Evolutionary conservation across 306 rosid species (phyloP).

Genomic region (Ormosia emarginata): DNA sequence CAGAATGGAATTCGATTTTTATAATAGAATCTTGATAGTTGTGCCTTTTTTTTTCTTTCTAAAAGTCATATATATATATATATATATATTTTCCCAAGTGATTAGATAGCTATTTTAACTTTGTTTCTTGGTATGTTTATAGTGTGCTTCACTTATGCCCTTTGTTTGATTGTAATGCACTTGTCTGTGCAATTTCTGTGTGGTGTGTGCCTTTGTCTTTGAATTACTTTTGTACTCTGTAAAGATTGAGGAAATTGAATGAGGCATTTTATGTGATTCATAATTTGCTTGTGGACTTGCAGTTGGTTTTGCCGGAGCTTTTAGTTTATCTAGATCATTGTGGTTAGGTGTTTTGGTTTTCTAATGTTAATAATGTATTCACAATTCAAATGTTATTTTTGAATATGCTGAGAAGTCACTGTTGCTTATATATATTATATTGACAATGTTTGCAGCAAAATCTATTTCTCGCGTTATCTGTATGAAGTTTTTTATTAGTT

Average conservation of each 20-base stretch:
- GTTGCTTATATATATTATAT: background rate
- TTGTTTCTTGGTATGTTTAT: conserved; percentile 1
- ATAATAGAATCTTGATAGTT: conserved; percentile 25
- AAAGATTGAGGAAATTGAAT: conserved; percentile 18
- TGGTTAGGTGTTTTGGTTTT: background rate
- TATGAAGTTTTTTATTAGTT: background rate
- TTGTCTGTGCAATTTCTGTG: background rate
- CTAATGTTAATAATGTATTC: background rate
- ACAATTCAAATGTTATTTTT: background rate
- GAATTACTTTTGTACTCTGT: conserved; percentile 13
- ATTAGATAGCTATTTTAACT: conserved; percentile 17
- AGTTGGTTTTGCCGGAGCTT: background rate
- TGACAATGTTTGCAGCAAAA: background rate
- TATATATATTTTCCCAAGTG: background rate
- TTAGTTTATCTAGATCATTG: background rate
- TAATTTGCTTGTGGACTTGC: background rate
- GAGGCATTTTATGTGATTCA: background rate
- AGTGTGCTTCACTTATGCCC: background rate
- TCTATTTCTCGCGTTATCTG: background rate
- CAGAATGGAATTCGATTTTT: conserved; percentile 17
- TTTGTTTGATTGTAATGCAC: conserved; percentile 15
- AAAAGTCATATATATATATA: background rate
- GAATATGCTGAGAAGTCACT: background rate
- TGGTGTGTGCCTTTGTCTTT: background rate
- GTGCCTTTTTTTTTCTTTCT: background rate